Evolutionary conservation across 768 basidiomycete species (phyloP).

Genomic region (Lepiota subincarnata): DNA sequence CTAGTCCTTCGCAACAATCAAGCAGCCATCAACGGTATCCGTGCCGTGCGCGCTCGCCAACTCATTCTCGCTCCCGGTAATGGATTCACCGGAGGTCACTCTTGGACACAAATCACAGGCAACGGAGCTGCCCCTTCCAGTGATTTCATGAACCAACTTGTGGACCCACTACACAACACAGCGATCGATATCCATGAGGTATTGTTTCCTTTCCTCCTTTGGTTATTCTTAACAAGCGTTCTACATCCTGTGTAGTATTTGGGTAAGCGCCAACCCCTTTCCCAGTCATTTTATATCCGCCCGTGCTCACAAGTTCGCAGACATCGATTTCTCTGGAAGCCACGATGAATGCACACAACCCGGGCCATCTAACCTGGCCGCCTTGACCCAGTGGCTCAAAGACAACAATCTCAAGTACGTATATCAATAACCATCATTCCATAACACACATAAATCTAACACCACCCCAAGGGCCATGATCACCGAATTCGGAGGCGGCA

Average conservation of each 20-base stretch:
- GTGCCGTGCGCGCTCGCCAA: slow-evolving; percentile 34
- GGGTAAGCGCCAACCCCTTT: background rate
- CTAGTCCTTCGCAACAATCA: slow-evolving; percentile 40
- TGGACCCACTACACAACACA: slow-evolving; percentile 36
- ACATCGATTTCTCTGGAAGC: slow-evolving; percentile 39
- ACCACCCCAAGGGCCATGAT: slow-evolving; percentile 33
- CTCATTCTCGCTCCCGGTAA: slow-evolving; percentile 45
- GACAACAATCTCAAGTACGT: slow-evolving; percentile 39
- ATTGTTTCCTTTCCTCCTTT: background rate
- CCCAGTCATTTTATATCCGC: background rate
- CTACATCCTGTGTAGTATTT: slow-evolving; percentile 8
- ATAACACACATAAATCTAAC: background rate
- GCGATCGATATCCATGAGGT: slow-evolving; percentile 48
- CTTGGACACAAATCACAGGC: slow-evolving; percentile 36
- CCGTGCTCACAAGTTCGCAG: slow-evolving; percentile 13
- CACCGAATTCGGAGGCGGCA: slow-evolving; percentile 43
- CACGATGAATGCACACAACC: slow-evolving; percentile 42
- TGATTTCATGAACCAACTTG: slow-evolving; percentile 36
- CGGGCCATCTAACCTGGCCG: slow-evolving; percentile 40
- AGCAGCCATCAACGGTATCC: slow-evolving; percentile 40
- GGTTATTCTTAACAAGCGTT: background rate
- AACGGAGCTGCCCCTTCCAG: slow-evolving; percentile 33
- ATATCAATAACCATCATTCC: background rate
- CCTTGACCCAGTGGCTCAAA: slow-evolving; percentile 37
- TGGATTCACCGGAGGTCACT: slow-evolving; percentile 42